Evolutionary conservation across 2,329 filamentous ascomycete species (phyloP).

Genomic region (Juglanconis juglandina): DNA sequence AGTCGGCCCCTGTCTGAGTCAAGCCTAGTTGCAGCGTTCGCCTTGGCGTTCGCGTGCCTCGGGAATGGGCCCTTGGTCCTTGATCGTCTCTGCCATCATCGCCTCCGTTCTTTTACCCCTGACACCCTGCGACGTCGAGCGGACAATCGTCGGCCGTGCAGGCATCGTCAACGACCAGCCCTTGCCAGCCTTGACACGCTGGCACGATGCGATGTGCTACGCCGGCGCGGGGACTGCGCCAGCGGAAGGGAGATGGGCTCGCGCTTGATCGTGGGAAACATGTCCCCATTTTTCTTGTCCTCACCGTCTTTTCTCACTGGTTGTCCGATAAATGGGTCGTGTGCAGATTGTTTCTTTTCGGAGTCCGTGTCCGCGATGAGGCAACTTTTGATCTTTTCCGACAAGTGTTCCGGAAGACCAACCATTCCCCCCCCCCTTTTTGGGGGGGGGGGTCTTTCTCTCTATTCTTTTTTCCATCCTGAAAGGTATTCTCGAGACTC

Average conservation of each 20-base stretch:
- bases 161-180: neutral
- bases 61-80: neutral
- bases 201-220: neutral
- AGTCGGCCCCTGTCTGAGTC: neutral
- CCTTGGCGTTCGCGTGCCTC: neutral
- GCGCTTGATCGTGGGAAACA: neutral
- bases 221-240: too few species aligned
- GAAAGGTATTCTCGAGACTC: neutral
- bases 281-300: constrained; percentile 11
- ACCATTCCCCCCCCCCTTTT: neutral
- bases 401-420: too few species aligned
- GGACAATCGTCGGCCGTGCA: constrained; percentile 13
- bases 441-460: neutral
- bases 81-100: constrained; percentile 6
- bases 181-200: constrained; percentile 4
- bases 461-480: neutral
- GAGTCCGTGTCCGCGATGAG: constrained; percentile 1
- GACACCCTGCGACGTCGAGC: constrained; percentile 11
- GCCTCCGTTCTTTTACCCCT: constrained; percentile 8
- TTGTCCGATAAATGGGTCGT: constrained; percentile 6
- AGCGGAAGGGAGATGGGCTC: neutral
- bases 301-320: constrained; percentile 17
- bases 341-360: constrained; percentile 11
- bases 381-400: neutral
- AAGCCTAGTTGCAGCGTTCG: neutral